These are phyloP conservation scores for Diaporthe citri DNA, from an alignment of 2,329 filamentous ascomycete genomes.

Conservation along the genomic window DNA sequence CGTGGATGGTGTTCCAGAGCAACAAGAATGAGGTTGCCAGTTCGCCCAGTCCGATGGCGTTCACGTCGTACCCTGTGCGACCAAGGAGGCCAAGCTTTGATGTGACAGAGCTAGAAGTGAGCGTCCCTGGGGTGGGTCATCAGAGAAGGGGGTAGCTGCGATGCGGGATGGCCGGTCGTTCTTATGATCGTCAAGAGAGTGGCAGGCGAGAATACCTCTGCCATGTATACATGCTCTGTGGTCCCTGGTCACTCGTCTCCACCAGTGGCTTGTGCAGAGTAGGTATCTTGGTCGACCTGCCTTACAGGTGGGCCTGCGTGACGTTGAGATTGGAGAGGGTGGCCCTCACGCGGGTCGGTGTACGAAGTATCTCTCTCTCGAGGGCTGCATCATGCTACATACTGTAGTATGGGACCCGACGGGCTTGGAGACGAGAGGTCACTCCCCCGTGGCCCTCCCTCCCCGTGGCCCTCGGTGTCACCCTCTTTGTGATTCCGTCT, in stretches of 20 bases:
- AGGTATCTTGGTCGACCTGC: conserved; percentile 6
- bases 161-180: conserved; percentile 15
- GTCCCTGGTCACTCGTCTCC: not conserved
- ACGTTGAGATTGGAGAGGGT: conserved; percentile 25
- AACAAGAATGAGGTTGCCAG: not conserved
- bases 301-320: conserved; percentile 21
- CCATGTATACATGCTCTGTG: not conserved
- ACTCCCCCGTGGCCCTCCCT: not conserved
- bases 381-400: conserved; percentile 1
- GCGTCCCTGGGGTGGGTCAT: conserved; percentile 1
- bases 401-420: not conserved
- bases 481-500: conserved; percentile 11
- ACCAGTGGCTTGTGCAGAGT: conserved; percentile 8
- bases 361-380: not conserved
- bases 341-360: not conserved
- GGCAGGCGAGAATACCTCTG: not conserved
- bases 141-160: not conserved
- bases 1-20: not conserved
- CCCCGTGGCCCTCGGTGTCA: conserved; percentile 10
- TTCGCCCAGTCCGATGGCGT: not conserved
- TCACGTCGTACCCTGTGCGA: conserved; percentile 3
- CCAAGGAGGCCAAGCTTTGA: conserved; percentile 26
- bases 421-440: not conserved
- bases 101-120: conserved; percentile 22
- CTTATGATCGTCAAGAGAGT: conserved; percentile 7